Percentiles rank a stretch among this genome's conserved stretches.
Evolutionary conservation across 202 grass and related monocot species (phyloP).

Genomic region (Hordeum pubiflorum): DNA sequence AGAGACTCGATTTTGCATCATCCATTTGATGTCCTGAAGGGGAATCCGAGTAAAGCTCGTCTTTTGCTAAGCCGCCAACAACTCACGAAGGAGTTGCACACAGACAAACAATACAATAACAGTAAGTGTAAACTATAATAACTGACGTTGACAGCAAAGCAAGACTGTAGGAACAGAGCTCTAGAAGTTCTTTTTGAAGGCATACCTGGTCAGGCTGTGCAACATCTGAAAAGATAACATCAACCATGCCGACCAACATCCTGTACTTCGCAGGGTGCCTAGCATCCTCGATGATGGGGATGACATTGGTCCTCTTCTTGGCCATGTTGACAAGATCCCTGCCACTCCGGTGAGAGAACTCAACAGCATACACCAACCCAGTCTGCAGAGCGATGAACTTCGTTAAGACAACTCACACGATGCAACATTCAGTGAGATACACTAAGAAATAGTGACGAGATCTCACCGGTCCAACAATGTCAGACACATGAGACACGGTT

Average conservation of each 20-base stretch:
- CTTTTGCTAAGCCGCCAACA: conserved; percentile 14
- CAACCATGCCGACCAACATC: conserved; percentile 97
- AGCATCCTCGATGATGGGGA: conserved; percentile 93
- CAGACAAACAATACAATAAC: neutral
- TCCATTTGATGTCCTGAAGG: conserved; percentile 95
- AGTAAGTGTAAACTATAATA: neutral
- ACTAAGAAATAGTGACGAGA: neutral
- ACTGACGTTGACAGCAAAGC: neutral
- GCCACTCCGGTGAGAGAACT: conserved; percentile 95
- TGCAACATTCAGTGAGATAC: neutral
- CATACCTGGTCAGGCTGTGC: conserved; percentile 94
- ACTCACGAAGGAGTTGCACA: neutral
- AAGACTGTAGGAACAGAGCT: neutral
- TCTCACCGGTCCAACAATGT: conserved; percentile 79
- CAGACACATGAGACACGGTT: conserved; percentile 84
- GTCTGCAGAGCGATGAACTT: conserved; percentile 15
- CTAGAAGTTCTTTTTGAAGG: neutral
- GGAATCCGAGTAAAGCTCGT: conserved; percentile 90
- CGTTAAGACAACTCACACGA: neutral
- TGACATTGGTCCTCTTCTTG: conserved; percentile 94
- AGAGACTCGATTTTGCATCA: conserved; percentile 91
- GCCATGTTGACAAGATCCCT: conserved; percentile 96
- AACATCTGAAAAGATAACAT: conserved; percentile 98
- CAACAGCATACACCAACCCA: conserved; percentile 82
- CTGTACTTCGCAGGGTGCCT: conserved; percentile 82